Evolutionary conservation across 1,284 basidiomycete species (phyloP), one percentile per base, ranked within the genome.

Genomic region (Mycosarcoma mackinlayi): DNA sequence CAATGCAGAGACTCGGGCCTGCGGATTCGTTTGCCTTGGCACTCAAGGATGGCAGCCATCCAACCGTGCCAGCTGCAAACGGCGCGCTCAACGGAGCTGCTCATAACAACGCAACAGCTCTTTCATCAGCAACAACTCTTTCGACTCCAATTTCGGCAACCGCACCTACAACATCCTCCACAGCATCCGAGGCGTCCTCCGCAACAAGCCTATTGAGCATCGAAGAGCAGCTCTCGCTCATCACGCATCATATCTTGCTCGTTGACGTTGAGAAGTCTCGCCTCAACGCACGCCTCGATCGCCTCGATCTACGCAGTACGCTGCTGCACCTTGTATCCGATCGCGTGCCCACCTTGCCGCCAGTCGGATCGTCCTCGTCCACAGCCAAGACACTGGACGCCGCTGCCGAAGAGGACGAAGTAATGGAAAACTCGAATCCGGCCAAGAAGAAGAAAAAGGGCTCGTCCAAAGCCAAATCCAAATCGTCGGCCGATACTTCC

Each of bases 301-400:
- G 56, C 2, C 56, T 70, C 40, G 67, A 70, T 37, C 40, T 45
- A 5, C 55, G 67, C 33, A 70, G 67, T 49, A 60, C 48, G 4
- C 48, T 70, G 1, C 55, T 70, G 2, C 67, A 70, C 25, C 56
- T 70, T 13, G 61, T 64, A 10, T 64, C 67, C 4, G 67, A 70
- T 21, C 67, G 67, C 37, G 61, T 60, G 3, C 57, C 57, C 27
- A 57, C 57, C 1, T 57, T 70, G 5, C 31, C 61, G 13, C 52
- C 55, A 21, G 49, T 60, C 35, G 52, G 60, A 23, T 49, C 65
- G 4, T 35, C 59, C 30, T 38, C 56, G 21, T 10, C 27, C 25
- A 27, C 34, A 31, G 42, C 34, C 6, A 33, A 14, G 30, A 31
- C 18, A 13, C 37, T 38, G 23, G 35, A 41, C 23, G 50, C 39